Evolutionary conservation across 2,329 filamentous ascomycete genomes (phyloP).

Genomic region (Aspergillus ibericus): DNA sequence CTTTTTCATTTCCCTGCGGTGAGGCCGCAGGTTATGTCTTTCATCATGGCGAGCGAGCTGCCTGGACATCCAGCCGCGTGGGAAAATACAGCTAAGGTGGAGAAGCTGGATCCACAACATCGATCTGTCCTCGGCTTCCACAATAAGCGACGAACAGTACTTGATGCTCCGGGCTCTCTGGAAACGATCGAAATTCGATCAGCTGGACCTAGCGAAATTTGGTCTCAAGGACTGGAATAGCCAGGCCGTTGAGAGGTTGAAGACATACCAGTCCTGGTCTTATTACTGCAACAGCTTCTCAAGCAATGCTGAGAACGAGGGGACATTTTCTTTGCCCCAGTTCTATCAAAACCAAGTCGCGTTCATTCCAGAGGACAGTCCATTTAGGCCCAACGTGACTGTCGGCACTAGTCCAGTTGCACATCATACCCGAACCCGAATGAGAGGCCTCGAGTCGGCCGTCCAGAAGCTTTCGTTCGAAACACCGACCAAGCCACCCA

Average conservation of each 20-base stretch:
- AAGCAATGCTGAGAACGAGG: not conserved
- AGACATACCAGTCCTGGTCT: not conserved
- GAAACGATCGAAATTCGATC: not conserved
- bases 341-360: not conserved
- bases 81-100: too few relatives aligned
- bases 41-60: too few relatives aligned
- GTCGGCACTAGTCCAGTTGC: not conserved
- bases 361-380: not conserved
- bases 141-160: not conserved
- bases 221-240: not conserved
- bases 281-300: not conserved
- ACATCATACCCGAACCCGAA: too few relatives aligned
- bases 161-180: not conserved
- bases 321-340: not conserved
- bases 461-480: too few relatives aligned
- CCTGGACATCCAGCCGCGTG: too few relatives aligned
- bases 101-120: not conserved
- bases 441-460: too few relatives aligned
- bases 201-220: not conserved
- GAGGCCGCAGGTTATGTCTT: too few relatives aligned
- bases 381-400: not conserved
- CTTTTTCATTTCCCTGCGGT: too few relatives aligned
- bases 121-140: not conserved
- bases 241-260: not conserved
- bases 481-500: too few relatives aligned